phyloP scores from a whole-genome alignment of 2,329 filamentous ascomycete genomes.

The Ascochyta clinopodiicola region DNA sequence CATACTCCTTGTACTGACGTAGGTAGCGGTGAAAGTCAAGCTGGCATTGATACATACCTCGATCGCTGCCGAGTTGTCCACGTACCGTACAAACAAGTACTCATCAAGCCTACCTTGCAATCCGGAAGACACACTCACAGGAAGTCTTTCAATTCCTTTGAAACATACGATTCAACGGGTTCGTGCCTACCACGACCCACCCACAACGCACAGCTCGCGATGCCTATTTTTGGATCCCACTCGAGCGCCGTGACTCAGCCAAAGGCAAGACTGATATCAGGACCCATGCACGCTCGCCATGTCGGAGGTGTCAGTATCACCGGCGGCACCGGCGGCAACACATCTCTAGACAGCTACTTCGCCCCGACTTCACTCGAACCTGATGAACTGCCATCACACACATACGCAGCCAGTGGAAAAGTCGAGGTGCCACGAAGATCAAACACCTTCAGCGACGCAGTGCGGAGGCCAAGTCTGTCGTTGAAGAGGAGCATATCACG shows the following conservation, averaged over 20 bases:
- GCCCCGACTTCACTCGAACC: slow-evolving; percentile 25
- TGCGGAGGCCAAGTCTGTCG: slow-evolving; percentile 36
- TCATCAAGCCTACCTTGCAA: neutral
- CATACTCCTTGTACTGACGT: slow-evolving; percentile 26
- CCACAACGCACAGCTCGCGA: neutral
- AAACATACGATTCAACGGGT: slow-evolving; percentile 23
- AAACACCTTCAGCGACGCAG: slow-evolving; percentile 31
- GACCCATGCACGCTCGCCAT: slow-evolving; percentile 43
- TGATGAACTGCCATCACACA: slow-evolving; percentile 38
- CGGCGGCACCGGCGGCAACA: slow-evolving; percentile 22
- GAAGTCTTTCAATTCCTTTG: neutral
- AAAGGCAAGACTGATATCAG: slow-evolving; percentile 38
- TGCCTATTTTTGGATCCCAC: slow-evolving; percentile 14
- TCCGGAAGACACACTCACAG: neutral
- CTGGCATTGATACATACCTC: slow-evolving; percentile 17
- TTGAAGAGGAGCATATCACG: slow-evolving; percentile 36
- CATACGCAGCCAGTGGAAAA: slow-evolving; percentile 31
- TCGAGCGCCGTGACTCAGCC: slow-evolving; percentile 27
- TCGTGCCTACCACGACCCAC: neutral
- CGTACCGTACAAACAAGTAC: neutral
- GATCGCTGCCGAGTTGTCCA: slow-evolving; percentile 4
- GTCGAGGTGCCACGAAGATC: slow-evolving; percentile 36
- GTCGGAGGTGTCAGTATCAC: slow-evolving; percentile 40
- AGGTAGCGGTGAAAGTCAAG: slow-evolving; percentile 15
- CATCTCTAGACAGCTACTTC: slow-evolving; percentile 30